phyloP scores from a whole-genome alignment of 2,329 filamentous ascomycete genomes.

The Sporothrix sp. region DNA sequence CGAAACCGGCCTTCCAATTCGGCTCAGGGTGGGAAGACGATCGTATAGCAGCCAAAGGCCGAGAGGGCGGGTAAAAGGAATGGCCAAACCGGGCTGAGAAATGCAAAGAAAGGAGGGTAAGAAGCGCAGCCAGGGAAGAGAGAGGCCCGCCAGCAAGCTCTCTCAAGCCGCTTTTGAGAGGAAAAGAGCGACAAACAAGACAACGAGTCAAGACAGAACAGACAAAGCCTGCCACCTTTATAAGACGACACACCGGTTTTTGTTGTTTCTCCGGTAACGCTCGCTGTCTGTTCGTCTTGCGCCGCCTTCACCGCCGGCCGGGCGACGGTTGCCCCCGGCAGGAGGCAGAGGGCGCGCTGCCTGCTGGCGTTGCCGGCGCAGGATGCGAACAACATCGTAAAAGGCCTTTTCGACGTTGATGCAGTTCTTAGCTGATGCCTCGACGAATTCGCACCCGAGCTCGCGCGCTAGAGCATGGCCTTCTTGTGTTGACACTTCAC shows the following conservation, averaged over 20 bases:
- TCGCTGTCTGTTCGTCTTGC: constrained; percentile 15
- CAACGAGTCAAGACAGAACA: not conserved
- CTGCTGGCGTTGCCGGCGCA: constrained; percentile 49
- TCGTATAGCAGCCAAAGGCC: no score
- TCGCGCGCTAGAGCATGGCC: constrained; percentile 85
- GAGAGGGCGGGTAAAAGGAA: no score
- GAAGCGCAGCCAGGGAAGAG: not conserved
- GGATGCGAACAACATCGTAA: constrained; percentile 88
- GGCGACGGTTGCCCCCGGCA: constrained; percentile 13
- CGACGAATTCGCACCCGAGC: constrained; percentile 90
- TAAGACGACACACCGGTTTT: constrained; percentile 19
- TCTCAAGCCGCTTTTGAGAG: not conserved
- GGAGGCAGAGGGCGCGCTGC: constrained; percentile 19
- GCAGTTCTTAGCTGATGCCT: constrained; percentile 94
- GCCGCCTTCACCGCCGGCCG: constrained; percentile 13
- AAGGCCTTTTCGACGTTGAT: constrained; percentile 98
- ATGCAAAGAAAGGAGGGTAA: not conserved
- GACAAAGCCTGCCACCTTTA: constrained; percentile 4
- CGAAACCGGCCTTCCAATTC: no score
- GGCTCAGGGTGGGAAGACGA: no score
- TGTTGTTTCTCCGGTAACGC: constrained; percentile 17
- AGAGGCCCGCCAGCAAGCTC: constrained; percentile 2
- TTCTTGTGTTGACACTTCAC: constrained; percentile 94
- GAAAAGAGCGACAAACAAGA: not conserved
- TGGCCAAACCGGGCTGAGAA: no score